Percentiles rank a stretch among this genome's conserved stretches.
These are phyloP conservation scores for Metschnikowia lochheadii DNA, from an alignment of 805 yeast genomes.

Conservation along the genomic window DNA sequence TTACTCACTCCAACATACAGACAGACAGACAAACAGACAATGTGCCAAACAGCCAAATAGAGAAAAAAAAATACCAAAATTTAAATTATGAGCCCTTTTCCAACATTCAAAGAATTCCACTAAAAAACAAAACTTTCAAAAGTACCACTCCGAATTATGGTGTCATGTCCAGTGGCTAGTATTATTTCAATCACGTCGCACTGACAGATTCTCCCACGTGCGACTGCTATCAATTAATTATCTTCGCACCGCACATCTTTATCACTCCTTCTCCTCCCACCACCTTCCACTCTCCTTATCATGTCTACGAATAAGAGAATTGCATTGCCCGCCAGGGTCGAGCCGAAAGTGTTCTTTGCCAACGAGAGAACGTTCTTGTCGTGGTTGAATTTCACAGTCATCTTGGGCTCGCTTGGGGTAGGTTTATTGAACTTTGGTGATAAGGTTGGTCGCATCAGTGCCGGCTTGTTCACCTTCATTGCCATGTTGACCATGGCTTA, in stretches of 20 bases:
- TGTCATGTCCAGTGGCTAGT: no score
- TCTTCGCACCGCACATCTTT: constrained; percentile 3
- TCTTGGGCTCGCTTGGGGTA: constrained; percentile 92
- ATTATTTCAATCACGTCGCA: neutral
- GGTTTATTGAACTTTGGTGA: constrained; percentile 97
- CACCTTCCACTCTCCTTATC: neutral
- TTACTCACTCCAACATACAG: no score
- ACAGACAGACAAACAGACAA: no score
- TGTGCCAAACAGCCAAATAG: no score
- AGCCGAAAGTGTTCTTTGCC: constrained; percentile 98
- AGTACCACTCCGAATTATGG: no score
- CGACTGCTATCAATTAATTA: constrained; percentile 5
- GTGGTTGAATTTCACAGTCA: constrained; percentile 98
- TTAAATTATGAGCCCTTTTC: no score
- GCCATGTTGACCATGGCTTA: constrained; percentile 98
- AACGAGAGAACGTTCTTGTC: constrained; percentile 97
- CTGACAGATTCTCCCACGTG: constrained; percentile 7
- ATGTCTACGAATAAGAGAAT: constrained; percentile 64
- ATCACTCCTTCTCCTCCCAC: neutral
- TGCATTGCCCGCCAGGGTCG: constrained; percentile 96
- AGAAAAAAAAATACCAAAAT: no score
- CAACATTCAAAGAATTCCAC: no score
- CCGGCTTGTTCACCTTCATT: constrained; percentile 89
- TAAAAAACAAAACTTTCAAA: no score
- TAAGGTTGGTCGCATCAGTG: constrained; percentile 84